phyloP scores from a whole-genome alignment of 495 filamentous ascomycete genomes.

The Arthonia radiata region DNA sequence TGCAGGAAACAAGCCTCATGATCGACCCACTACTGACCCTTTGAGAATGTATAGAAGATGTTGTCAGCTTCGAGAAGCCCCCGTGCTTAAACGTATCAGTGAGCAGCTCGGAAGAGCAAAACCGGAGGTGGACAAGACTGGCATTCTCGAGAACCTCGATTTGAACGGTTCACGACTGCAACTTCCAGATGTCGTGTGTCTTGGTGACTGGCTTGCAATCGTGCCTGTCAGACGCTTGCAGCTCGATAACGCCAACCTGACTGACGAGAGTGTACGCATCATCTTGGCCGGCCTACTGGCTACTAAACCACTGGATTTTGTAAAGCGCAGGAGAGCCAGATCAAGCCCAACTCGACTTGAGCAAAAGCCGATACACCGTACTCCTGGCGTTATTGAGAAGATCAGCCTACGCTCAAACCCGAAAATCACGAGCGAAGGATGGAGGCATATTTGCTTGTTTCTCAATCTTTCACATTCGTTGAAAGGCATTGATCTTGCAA shows the following conservation, averaged over 20 bases:
- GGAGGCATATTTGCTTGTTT: constrained; percentile 78
- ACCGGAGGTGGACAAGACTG: too few relatives aligned
- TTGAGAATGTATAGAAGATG: constrained; percentile 82
- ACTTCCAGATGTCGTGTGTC: constrained; percentile 53
- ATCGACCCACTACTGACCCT: constrained; percentile 68
- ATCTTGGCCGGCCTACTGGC: constrained; percentile 71
- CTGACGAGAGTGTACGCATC: constrained; percentile 62
- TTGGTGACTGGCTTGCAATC: constrained; percentile 82
- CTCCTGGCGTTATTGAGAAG: constrained; percentile 53
- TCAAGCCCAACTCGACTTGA: constrained; percentile 17
- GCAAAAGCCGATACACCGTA: constrained; percentile 13
- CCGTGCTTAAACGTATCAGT: constrained; percentile 65
- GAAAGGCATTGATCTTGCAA: constrained; percentile 64
- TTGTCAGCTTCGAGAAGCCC: constrained; percentile 78
- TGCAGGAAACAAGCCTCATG: constrained; percentile 26
- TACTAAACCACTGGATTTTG: constrained; percentile 34
- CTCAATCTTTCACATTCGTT: constrained; percentile 70
- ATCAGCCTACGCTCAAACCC: constrained; percentile 72
- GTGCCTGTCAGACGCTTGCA: constrained; percentile 70
- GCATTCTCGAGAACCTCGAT: constrained; percentile 57
- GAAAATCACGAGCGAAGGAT: constrained; percentile 64
- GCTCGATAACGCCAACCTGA: constrained; percentile 65
- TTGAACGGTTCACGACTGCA: constrained; percentile 65
- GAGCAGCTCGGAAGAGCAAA: constrained; percentile 50
- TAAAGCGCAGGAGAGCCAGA: constrained; percentile 3